These are phyloP conservation scores for Phialophora macrospora DNA, from an alignment of 2,329 filamentous ascomycete genomes.

Conservation along the genomic window DNA sequence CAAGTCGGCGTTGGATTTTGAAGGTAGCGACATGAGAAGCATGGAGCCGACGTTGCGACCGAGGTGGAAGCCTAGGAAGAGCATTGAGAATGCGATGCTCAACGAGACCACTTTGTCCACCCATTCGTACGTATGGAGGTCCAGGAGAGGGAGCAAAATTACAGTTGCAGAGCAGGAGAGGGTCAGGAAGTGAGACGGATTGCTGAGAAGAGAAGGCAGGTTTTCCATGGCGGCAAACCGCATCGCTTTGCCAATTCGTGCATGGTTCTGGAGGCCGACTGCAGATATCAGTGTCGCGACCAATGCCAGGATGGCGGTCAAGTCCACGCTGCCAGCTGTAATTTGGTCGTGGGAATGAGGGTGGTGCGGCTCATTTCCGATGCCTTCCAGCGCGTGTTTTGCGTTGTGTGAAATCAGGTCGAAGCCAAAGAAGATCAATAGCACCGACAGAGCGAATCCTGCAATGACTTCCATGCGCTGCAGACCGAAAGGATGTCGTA, in stretches of 20 bases:
- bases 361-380: slow-evolving; percentile 74
- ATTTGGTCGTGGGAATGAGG: slow-evolving; percentile 69
- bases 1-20: slow-evolving; percentile 59
- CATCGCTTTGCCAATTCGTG: slow-evolving; percentile 89
- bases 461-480: slow-evolving; percentile 92
- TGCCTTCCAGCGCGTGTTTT: slow-evolving; percentile 83
- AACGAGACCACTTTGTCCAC: slow-evolving; percentile 82
- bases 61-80: slow-evolving; percentile 79
- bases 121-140: slow-evolving; percentile 78
- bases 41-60: slow-evolving; percentile 87
- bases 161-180: slow-evolving; percentile 82
- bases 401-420: slow-evolving; percentile 93
- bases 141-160: slow-evolving; percentile 79
- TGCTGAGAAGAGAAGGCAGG: slow-evolving; percentile 84
- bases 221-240: slow-evolving; percentile 80
- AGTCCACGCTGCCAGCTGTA: slow-evolving; percentile 76
- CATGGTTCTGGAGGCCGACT: slow-evolving; percentile 85
- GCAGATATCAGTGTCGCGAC: slow-evolving; percentile 82
- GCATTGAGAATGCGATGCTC: slow-evolving; percentile 85
- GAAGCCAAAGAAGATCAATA: slow-evolving; percentile 95
- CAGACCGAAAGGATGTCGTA: slow-evolving; percentile 90
- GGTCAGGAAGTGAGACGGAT: slow-evolving; percentile 93
- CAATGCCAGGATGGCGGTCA: slow-evolving; percentile 81
- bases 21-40: slow-evolving; percentile 87
- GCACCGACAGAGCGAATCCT: slow-evolving; percentile 93